A percentile compares a stretch with the other conserved stretches of the same genome.
Evolutionary conservation across 371 early-diverging fungal genomes (phyloP).

Genomic region (Umbelopsis sp.): DNA sequence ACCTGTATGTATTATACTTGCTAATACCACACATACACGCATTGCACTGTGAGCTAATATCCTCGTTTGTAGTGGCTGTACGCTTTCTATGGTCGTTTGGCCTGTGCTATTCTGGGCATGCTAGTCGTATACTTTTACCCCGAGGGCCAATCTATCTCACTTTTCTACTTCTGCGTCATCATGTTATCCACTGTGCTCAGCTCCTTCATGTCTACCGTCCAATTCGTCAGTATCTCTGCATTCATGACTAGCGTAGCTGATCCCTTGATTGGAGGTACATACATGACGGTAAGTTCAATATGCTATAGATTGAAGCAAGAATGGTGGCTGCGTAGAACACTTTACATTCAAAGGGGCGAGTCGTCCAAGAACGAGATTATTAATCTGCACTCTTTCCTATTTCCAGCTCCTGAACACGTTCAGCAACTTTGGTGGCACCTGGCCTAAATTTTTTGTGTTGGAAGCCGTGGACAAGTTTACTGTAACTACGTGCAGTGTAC

Average conservation of each 20-base stretch:
- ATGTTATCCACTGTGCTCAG: conserved; percentile 79
- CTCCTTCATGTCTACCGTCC: conserved; percentile 91
- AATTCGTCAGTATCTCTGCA: conserved; percentile 94
- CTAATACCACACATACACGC: background rate
- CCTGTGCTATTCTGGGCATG: conserved; percentile 84
- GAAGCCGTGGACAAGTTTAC: conserved; percentile 94
- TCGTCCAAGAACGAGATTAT: background rate
- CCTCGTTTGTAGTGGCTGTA: conserved; percentile 76
- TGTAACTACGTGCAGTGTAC: conserved; percentile 63
- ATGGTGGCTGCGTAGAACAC: no score
- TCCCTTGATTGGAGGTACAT: conserved; percentile 96
- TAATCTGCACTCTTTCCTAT: background rate
- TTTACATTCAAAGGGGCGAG: no score
- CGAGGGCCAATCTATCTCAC: conserved; percentile 61
- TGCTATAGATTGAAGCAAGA: no score
- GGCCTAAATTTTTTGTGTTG: conserved; percentile 94
- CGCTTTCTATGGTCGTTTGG: conserved; percentile 86
- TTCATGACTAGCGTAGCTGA: conserved; percentile 95
- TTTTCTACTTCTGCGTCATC: conserved; percentile 81
- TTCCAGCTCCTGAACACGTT: conserved; percentile 87
- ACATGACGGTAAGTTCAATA: conserved; percentile 83
- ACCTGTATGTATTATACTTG: conserved; percentile 68
- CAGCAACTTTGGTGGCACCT: conserved; percentile 97
- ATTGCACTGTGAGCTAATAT: background rate
- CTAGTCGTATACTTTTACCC: conserved; percentile 82